Evolutionary conservation across 164 flowering plant species (phyloP).

Genomic region (Stephania yunnanensis): DNA sequence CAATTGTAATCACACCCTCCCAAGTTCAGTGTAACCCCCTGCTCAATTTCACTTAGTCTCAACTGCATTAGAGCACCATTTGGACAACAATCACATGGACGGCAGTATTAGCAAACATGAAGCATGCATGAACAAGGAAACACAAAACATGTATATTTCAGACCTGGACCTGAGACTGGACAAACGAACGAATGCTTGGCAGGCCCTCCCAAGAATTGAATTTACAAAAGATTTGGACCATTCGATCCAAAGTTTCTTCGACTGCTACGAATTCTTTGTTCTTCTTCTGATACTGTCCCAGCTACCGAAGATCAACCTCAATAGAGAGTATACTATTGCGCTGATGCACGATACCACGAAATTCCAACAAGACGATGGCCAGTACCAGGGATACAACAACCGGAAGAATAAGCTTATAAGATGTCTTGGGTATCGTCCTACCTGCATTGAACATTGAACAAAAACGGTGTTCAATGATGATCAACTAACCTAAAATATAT

Average conservation of each 20-base stretch:
- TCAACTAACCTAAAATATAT: not conserved
- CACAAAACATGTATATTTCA: too few species aligned
- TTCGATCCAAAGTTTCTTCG: not conserved
- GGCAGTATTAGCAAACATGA: too few species aligned
- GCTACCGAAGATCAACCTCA: conserved; percentile 44
- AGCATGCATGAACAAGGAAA: too few species aligned
- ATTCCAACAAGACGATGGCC: conserved; percentile 99
- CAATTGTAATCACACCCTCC: too few species aligned
- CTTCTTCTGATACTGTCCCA: conserved; percentile 51
- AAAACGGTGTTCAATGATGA: not conserved
- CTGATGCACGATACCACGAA: conserved; percentile 51
- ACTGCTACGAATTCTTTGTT: conserved; percentile 19
- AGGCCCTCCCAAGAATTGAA: not conserved
- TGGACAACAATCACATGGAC: too few species aligned
- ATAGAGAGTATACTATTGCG: conserved; percentile 48
- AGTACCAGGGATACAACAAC: conserved; percentile 92
- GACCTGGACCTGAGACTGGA: too few species aligned
- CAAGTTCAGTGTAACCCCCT: too few species aligned
- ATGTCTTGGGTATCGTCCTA: conserved; percentile 82
- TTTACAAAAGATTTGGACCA: not conserved
- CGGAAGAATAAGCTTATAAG: conserved; percentile 83
- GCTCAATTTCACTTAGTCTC: too few species aligned
- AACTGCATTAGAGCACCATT: too few species aligned
- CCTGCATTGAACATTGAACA: conserved; percentile 33
- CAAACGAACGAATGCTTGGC: not conserved